Base-by-base conservation (phyloP, 352 stramenopile species). In the Phytophthora fragariae region DNA sequence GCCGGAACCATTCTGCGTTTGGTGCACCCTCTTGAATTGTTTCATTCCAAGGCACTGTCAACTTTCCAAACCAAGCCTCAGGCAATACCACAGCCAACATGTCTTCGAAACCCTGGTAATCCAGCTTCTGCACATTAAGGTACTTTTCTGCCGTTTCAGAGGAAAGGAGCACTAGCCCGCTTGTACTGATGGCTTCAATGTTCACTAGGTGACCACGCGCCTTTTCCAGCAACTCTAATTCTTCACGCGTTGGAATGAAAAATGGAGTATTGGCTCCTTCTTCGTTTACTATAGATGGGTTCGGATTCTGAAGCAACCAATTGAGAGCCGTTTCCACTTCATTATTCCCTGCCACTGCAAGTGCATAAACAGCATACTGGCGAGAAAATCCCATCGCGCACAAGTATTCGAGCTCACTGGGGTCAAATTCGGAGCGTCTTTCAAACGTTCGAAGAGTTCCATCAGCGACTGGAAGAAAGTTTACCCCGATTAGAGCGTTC, bases 371-470 rank as follows among this genome's bases (percentile, higher is more conserved):
- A 11, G 80, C 80, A 59, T 91, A 76, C 21, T 84, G 68, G 21
- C 82, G 71, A 10, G 83, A 82, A 70, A 93, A 93, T 4, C 84
- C 81, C 86, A 93, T 93, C 10, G 83, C 85, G 46, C 80, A 82
- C 24, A 93, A 64, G 50, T 91, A 73, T 21, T 83, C 75, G 17
- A 93, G 71, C 19, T 78, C 68, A 24, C 31, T 70, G 14, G 57
- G 17, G 66, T 88, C 74, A 53, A 76, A 65, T 15, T 64, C 54
- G 15, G 57, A 65, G 2, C 57, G 49, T 17, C 53, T 70, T n/a
- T 76, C 47, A 76, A 92, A 91, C 24, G 57, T 62, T 37, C 50
- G 67, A 44, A 93, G 53, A 31, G 67, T 80, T 47, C 81, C 75
- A 77, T 93, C 74, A 56, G 82, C 80, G n/a, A 90, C 56, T 33